phyloP scores from a whole-genome alignment of 129 eudicot species.

The Chrysanthemum seticuspe region DNA sequence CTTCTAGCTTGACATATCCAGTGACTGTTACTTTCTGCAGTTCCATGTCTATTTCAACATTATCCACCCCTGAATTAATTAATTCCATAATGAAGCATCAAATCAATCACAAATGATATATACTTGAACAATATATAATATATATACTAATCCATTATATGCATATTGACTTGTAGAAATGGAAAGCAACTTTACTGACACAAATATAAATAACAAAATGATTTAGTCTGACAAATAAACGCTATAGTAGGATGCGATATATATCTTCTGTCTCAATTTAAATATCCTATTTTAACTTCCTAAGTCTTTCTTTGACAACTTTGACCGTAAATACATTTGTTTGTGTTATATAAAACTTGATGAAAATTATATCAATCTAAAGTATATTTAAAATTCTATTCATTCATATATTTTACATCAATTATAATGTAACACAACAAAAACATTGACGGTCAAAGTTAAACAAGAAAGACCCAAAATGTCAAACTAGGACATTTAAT shows the following conservation, averaged over 20 bases:
- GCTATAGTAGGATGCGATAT: neutral
- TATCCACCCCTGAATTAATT: slow-evolving; percentile 43
- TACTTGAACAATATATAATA: neutral
- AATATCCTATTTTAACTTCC: too few species aligned
- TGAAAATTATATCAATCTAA: too few species aligned
- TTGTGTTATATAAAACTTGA: neutral
- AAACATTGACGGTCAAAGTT: neutral
- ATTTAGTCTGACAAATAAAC: neutral
- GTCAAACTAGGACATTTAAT: too few species aligned
- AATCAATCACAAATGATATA: neutral
- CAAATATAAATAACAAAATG: neutral
- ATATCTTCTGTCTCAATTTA: neutral
- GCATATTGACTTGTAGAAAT: slow-evolving; percentile 1
- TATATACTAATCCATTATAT: neutral
- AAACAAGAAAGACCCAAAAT: neutral
- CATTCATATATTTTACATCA: neutral
- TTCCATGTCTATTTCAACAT: slow-evolving; percentile 57
- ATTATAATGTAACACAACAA: neutral
- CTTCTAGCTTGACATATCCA: slow-evolving; percentile 44
- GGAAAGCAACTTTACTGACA: neutral
- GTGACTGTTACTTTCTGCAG: slow-evolving; percentile 64
- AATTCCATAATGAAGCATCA: neutral
- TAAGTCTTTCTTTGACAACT: neutral
- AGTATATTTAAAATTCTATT: neutral
- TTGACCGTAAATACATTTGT: neutral